Percentiles rank a stretch among this genome's conserved stretches.
Conservation (phyloP, 805 yeast genomes). For the Candida anglica region DNA sequence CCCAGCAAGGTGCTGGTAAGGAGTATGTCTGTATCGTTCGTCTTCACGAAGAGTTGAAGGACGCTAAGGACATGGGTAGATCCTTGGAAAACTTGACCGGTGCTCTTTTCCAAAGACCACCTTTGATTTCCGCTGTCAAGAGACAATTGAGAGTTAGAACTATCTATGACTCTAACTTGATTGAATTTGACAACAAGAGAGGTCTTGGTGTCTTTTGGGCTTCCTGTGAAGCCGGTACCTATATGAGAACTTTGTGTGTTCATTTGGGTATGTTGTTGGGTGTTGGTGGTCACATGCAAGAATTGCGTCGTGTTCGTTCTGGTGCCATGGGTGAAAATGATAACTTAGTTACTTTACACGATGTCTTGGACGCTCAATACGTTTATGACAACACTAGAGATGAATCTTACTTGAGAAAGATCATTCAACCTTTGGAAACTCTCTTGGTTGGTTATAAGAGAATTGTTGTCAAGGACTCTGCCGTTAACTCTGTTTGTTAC, state of each 20-base stretch:
- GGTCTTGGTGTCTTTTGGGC: conserved; percentile 99
- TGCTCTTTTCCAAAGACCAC: conserved; percentile 98
- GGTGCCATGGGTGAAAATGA: conserved; percentile 93
- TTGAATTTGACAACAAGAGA: conserved; percentile 96
- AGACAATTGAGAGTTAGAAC: conserved; percentile 98
- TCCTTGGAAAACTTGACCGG: conserved; percentile 93
- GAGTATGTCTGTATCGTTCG: conserved; percentile 98
- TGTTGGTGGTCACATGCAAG: conserved; percentile 99
- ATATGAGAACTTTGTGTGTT: conserved; percentile 98
- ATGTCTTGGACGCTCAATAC: conserved; percentile 98
- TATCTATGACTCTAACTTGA: conserved; percentile 90
- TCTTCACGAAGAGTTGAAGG: conserved; percentile 88
- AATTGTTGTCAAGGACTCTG: conserved; percentile 88
- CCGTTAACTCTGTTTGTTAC: conserved; percentile 96
- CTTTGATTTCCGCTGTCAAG: conserved; percentile 97
- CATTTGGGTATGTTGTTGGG: conserved; percentile 98
- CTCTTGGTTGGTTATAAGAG: conserved; percentile 93
- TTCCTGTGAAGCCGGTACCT: conserved; percentile 99
- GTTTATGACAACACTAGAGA: conserved; percentile 95
- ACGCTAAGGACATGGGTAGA: conserved; percentile 84
- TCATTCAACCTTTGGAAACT: conserved; percentile 93
- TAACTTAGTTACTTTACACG: conserved; percentile 92
- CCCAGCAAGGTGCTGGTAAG: conserved; percentile 99
- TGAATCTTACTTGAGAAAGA: conserved; percentile 90
- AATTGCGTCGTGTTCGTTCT: conserved; percentile 96